Evolutionary conservation across 352 stramenopile genomes (phyloP), one percentile per base, ranked within the genome.

Genomic region (Phytophthora megakarya): DNA sequence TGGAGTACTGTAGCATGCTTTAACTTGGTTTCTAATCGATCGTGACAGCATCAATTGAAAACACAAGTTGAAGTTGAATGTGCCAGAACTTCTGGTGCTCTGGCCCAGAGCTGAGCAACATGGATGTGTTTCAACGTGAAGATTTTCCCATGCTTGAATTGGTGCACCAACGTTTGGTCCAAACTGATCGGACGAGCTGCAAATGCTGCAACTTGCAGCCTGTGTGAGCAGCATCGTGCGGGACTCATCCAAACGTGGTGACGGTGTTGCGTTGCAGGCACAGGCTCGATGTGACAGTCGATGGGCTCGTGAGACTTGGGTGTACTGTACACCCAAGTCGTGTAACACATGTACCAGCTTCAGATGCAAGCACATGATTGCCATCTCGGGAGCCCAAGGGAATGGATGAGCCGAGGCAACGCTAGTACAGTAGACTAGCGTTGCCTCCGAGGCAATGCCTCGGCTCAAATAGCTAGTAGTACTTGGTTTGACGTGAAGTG

Each of bases 211-310:
- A 37, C 16, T 35, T 37, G 43, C 40, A 32, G 35, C 35, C 35
- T 19, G 5, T n/a, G 5, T 46, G 28, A 47, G 43, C 22, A 49
- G 23, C 43, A 19, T 25, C 30, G 12, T 32, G 30, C 11, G n/a
- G 30, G 58, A 49, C 49, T 48, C 40, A 54, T 67, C 49, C 21
- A 21, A 45, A 46, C 16, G 1, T 11, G 38, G 26, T 32, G 5
- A 15, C 19, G 37, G 38, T 26, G 26, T 26, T 50, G 44, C 16
- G 19, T 49, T 45, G 39, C 56, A 58, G 32, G 37, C 33, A 40
- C 57, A 59, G 37, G 39, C n/a, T 45, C n/a, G 18, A 47, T 67
- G 49, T 35, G 39, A 61, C 30, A 55, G 58, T 53, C 49, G 58
- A 48, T 45, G 49, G 23, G 30, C 39, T 35, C 45, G 46, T 43